Evolutionary conservation across 176 grass and related monocot species (phyloP).

Genomic region (Bothriochloa decipiens): DNA sequence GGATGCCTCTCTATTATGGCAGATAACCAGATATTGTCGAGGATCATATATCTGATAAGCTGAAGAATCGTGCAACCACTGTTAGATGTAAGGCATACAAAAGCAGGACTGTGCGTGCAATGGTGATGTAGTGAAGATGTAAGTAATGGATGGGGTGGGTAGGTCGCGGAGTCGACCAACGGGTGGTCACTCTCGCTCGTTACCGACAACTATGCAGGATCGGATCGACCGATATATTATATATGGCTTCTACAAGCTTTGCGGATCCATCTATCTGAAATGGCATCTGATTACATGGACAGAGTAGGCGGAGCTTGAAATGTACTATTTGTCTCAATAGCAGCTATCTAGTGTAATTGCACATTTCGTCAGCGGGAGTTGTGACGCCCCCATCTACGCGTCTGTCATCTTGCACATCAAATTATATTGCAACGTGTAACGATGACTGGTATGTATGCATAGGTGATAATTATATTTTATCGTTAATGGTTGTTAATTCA

Average conservation of each 20-base stretch:
- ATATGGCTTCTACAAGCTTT: neutral
- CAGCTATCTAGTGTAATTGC: neutral
- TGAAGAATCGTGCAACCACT: conserved; percentile 14
- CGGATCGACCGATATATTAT: no score
- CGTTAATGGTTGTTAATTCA: neutral
- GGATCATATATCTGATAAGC: no score
- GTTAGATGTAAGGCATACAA: conserved; percentile 19
- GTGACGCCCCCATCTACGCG: neutral
- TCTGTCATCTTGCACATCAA: neutral
- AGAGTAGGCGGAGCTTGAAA: neutral
- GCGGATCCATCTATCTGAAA: neutral
- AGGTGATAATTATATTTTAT: neutral
- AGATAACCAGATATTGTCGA: no score
- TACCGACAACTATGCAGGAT: no score
- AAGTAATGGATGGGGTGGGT: neutral
- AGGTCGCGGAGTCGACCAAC: neutral
- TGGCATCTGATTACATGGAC: neutral
- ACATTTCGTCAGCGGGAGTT: neutral
- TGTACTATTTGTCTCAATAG: neutral
- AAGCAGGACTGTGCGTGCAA: neutral
- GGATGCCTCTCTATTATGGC: no score
- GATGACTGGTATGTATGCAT: neutral
- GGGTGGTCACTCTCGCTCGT: neutral
- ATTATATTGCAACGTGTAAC: neutral
- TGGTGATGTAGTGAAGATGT: conserved; percentile 25